Evolutionary conservation across 768 basidiomycete species (phyloP), one percentile per base, ranked within the genome.

Genomic region (Amanita phalloides): DNA sequence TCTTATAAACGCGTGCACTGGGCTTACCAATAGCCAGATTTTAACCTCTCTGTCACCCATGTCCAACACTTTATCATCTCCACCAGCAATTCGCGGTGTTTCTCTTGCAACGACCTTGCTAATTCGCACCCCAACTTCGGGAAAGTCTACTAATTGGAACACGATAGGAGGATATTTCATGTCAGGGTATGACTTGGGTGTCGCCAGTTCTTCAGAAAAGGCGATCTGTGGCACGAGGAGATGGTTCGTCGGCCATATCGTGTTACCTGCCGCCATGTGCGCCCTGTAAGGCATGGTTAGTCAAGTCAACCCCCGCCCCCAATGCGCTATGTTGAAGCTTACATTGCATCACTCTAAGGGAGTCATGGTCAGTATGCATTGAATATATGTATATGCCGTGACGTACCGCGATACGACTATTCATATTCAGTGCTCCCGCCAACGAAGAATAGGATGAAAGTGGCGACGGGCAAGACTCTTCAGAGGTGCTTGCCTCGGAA

Each of bases 61-160:
- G 2, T 53, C 49, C 26, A 66, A 57, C 39, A 63, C 57, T 23
- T 38, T 37, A 30, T 66, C 65, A 7, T 58, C 45, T 5, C 52
- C 53, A 5, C 59, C 61, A 7, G 56, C 58, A 9, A 66, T 55
- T 8, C 51, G 36, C 7, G 60, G 59, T 1, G 49, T 38, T n/a
- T 56, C 44, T 4, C 21, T 54, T 48, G 57, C 56, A 5, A 63
- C 23, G 21, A 65, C 49, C 42, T 69, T 66, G 1, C 59, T 60
- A n/a, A 67, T 56, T n/a, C 59, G 55, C 10, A 67, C 61, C 0
- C 67, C 66, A 25, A 58, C 53, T 48, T 63, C 67, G 3, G 63
- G 69, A 57, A 56, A 58, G 41, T 53, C 58, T 47, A 42, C 57
- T 17, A 36, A 51, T 54, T 61, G 58, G 57, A 75, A 73, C 1